Base-by-base conservation (phyloP, 805 yeast genomes). In the Candida caryicola region DNA sequence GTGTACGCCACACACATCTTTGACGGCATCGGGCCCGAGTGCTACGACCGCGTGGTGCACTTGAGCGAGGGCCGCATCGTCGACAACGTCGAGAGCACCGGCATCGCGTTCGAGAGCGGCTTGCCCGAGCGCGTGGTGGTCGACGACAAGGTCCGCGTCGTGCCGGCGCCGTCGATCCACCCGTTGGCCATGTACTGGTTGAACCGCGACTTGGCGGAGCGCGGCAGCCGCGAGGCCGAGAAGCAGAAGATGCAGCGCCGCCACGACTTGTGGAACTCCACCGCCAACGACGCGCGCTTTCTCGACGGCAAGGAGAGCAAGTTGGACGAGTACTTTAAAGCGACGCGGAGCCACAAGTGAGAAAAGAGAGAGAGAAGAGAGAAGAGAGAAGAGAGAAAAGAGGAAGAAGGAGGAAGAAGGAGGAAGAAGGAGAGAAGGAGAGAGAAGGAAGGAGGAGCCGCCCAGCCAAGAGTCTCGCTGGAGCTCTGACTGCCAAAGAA, bases 1-100 rank as follows among this genome's bases (percentile, higher is more conserved):
- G 80, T 91, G 3, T 93, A 93, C 57, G 93, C 98, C 2, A 93
- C 99, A 0, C 99, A 93, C 55, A 93, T 93, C 33, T 93, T 93
- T 60, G 99, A 93, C 54, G 99, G 99, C 0, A 73, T 93, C 40
- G 88, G 87, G 10, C 71, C 73, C 33, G 44, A 47, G 19, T 93
- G 98, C 96, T 95, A 97, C 19, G 85, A 95, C 27, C 71, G 84
- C 37, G 69, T 93, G 6, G 71, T 82, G 10, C 99, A 93, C 60
- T 66, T 93, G 46, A 79, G 76, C 49, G 74, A 77, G 37, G 97
- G 98, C 1, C 57, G 61, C 17, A 71, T 65, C 19, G 57, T 63
- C 16, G 66, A 70, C 41, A 67, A 65, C 36, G 46, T 67, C n/a
- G 37, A 49, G 9, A 60, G 60, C 41, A 47, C 47, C 12, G 47